Evolutionary conservation across 345 rosid species (phyloP).

Genomic region (Gossypium sturtianum): DNA sequence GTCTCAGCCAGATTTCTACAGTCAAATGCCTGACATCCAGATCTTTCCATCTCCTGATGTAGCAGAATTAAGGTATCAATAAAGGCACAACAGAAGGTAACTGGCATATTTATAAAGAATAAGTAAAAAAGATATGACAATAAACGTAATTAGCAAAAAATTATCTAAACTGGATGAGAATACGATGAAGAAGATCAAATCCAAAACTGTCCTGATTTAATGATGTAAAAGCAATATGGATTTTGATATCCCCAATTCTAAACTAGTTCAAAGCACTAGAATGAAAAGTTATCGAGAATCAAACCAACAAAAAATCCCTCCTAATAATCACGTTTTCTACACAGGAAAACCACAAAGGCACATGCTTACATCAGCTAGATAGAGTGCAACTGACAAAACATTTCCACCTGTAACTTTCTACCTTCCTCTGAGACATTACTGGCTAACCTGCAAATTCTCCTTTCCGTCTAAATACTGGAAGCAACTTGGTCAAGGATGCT

Average conservation of each 20-base stretch:
- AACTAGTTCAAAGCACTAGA: background rate
- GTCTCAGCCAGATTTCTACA: slow-evolving; percentile 56
- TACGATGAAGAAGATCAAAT: background rate
- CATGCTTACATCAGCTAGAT: background rate
- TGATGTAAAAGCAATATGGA: background rate
- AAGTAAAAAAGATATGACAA: background rate
- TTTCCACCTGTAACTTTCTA: background rate
- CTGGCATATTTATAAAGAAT: background rate
- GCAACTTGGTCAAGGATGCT: background rate
- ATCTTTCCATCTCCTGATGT: slow-evolving; percentile 70
- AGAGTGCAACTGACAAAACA: background rate
- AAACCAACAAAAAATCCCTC: slow-evolving; percentile 1
- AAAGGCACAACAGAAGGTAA: background rate
- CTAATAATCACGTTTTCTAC: background rate
- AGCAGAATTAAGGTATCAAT: slow-evolving; percentile 11
- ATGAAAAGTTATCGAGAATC: background rate
- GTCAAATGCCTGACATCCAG: slow-evolving; percentile 49
- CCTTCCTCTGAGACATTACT: background rate
- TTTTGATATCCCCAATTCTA: background rate
- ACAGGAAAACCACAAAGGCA: slow-evolving; percentile 8
- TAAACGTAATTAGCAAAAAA: background rate
- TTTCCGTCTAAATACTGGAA: background rate
- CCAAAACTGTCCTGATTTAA: background rate
- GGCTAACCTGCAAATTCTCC: background rate
- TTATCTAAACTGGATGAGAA: background rate